These are phyloP conservation scores for Biscogniauxia marginata DNA, from an alignment of 2,329 filamentous ascomycete species.

Conservation along the genomic window DNA sequence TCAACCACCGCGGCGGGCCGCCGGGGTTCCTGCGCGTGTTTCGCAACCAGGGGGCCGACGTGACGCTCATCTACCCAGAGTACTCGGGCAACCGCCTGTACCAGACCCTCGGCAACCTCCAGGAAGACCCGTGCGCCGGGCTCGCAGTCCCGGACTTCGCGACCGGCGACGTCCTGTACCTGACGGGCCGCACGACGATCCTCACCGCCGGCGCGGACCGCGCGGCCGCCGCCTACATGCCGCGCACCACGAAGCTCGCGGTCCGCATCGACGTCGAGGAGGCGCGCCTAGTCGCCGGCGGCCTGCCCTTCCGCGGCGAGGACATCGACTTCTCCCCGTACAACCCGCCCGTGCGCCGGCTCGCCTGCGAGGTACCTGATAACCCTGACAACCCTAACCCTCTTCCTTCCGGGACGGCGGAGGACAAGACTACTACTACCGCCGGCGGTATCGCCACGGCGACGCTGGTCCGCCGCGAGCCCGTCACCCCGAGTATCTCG, in stretches of 20 bases:
- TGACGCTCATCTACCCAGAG: slow-evolving; percentile 72
- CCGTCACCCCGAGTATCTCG: slow-evolving; percentile 64
- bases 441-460: slow-evolving; percentile 40
- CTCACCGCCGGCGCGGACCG: slow-evolving; percentile 63
- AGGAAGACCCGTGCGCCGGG: slow-evolving; percentile 64
- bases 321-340: slow-evolving; percentile 68
- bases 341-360: slow-evolving; percentile 69
- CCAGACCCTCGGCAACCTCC: slow-evolving; percentile 78
- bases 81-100: slow-evolving; percentile 84
- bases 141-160: slow-evolving; percentile 72
- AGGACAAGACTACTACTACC: background rate
- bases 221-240: slow-evolving; percentile 48
- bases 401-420: too few relatives aligned
- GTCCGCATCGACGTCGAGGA: slow-evolving; percentile 64
- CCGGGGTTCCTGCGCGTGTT: slow-evolving; percentile 71
- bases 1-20: slow-evolving; percentile 75
- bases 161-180: slow-evolving; percentile 70
- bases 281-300: slow-evolving; percentile 60
- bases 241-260: slow-evolving; percentile 65
- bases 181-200: slow-evolving; percentile 67
- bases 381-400: too few relatives aligned
- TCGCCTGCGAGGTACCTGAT: slow-evolving; percentile 56
- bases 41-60: slow-evolving; percentile 48
- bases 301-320: slow-evolving; percentile 66
- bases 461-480: slow-evolving; percentile 55